Base-by-base conservation (phyloP, 1,284 basidiomycete species). In the Salmacisia buchloeana region DNA sequence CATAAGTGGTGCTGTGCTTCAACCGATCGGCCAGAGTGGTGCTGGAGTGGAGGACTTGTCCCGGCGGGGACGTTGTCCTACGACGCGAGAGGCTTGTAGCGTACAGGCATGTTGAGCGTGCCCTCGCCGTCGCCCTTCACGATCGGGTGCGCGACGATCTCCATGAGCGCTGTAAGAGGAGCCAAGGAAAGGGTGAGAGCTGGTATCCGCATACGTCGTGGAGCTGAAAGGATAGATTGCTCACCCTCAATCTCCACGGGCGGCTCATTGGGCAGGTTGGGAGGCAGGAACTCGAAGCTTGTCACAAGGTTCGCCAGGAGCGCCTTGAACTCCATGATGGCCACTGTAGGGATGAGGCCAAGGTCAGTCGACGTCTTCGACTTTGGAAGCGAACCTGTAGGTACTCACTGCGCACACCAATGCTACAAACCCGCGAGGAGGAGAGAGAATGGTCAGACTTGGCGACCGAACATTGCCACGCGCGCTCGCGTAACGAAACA, bases 181-280 rank as follows among this genome's bases (percentile, higher is more conserved):
- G 9, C 21, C 7, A 38, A 7, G 18, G 36, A 38, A 9, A 18
- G 36, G 43, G 36, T 38, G 9, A 9, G 36, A 38, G 36, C 36
- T 10, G 36, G 10, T 38, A 9, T 38, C 36, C 36, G 10, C 36
- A 38, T 18, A 9, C 36, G 36, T 18, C 18, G 10, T 38, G 10
- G 10, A n/a, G 36, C 36, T 12, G 36, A n/a, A 38, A 38, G 36
- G 3, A 27, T 18, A 12, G 23, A 10, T 10, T 3, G 29, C 46
- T 52, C 46, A 52, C 46, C 21, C 5, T 23, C 23, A 27, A 52
- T 52, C n/a, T 52, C 46, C 23, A 52, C 46, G n/a, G 46, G 46
- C 23, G 46, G 23, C 27, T 52, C 46, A 27, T 52, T 23, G 25
- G 46, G 46, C n/a, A 52, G 46, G 46, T 52, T 52, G 23, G 46